Base-by-base conservation (phyloP, 345 rosid species). In the Ricinus communis region DNA sequence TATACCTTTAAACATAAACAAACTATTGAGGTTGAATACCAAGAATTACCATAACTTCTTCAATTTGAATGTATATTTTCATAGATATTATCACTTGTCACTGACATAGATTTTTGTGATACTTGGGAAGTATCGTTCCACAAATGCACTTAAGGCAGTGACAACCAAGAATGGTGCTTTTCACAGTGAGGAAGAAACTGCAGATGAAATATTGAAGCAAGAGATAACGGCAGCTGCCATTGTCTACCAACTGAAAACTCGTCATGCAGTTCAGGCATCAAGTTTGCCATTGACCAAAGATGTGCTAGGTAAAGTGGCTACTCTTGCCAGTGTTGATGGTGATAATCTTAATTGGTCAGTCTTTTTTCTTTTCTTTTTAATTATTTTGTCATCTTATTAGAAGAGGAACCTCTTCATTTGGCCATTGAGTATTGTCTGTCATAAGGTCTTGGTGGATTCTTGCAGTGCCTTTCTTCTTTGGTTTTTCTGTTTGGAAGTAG, bases 301-400 rank as follows among this genome's bases (percentile, higher is more conserved):
- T 43, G 69, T 62, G 64, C 16, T 74, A 0, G 78, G 73, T 55
- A 49, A 53, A 28, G 78, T 74, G 40, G 73, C 78, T 16, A 61
- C 78, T 31, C 65, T 68, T 53, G 73, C 54, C 18, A 54, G 60
- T 3, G 64, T 53, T 19, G 65, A 74, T 40, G 38, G 50, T 21
- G 73, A 74, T 28, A 53, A 62, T 30, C 68, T 74, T 8, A 74
- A 45, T 28, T 62, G 69, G 73, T 74, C 5, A 52, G 64, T 31
- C 36, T n/a, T n/a, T 18, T 15, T 8, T 2, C 54, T 3, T 10
- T 1, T 33, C 28, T 12, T 24, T 27, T 56, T 56, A 19, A 51
- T n/a, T 36, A 24, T 18, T 33, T 54, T 51, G n/a, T 38, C n/a
- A 16, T 50, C 12, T 38, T 8, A 18, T 49, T 18, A 49, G 13